Percentiles rank a stretch among this genome's conserved stretches.
These are phyloP conservation scores for Blakeslea trispora DNA, from an alignment of 371 early-diverging fungal genomes.

Conservation along the genomic window DNA sequence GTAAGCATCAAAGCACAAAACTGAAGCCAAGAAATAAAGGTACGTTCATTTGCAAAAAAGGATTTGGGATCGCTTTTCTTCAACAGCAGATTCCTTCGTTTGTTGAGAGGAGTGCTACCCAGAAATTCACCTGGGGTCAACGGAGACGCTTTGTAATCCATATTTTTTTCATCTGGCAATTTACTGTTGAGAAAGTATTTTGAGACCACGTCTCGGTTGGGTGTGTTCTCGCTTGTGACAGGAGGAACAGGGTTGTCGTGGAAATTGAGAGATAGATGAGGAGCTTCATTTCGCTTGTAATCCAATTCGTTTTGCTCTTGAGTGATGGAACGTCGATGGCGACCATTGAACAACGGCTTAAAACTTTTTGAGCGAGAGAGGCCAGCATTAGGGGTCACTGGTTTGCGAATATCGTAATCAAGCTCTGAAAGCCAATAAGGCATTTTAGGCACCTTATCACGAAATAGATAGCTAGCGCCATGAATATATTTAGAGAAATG, in stretches of 20 bases:
- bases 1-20: slow-evolving; percentile 67
- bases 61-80: slow-evolving; percentile 51
- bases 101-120: not conserved
- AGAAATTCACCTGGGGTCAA: not conserved
- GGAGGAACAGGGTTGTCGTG: slow-evolving; percentile 2
- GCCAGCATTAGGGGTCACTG: slow-evolving; percentile 52
- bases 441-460: slow-evolving; percentile 72
- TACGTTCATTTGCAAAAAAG: slow-evolving; percentile 92
- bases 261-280: slow-evolving; percentile 21
- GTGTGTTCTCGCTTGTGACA: not conserved
- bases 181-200: not conserved
- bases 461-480: slow-evolving; percentile 91
- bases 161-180: not conserved
- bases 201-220: slow-evolving; percentile 7
- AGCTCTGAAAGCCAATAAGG: slow-evolving; percentile 99
- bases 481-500: slow-evolving; percentile 97
- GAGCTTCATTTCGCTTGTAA: not conserved
- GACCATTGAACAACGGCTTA: slow-evolving; percentile 52
- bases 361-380: slow-evolving; percentile 48
- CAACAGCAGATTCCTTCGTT: not conserved
- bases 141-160: not conserved
- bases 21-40: slow-evolving; percentile 86
- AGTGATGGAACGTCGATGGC: slow-evolving; percentile 32
- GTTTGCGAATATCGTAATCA: slow-evolving; percentile 86
- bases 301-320: not conserved